These are phyloP conservation scores for Austroboletus niveus DNA, from an alignment of 1,284 basidiomycete genomes.

Conservation along the genomic window DNA sequence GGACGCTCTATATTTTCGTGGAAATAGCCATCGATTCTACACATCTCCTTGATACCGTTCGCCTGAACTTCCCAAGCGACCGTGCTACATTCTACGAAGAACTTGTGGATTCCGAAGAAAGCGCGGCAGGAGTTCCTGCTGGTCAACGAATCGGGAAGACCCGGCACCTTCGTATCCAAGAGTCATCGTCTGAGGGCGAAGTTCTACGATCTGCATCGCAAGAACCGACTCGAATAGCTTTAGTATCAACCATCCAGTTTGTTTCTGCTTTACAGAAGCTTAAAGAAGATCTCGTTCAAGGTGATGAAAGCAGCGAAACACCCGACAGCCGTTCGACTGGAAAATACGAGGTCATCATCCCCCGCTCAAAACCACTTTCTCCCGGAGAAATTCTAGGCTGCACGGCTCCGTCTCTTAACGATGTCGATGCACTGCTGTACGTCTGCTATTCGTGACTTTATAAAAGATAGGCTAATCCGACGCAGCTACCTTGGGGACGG, in stretches of 20 bases:
- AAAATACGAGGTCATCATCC: conserved; percentile 79
- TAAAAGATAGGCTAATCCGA: conserved; percentile 12
- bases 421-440: conserved; percentile 86
- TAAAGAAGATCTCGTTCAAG: conserved; percentile 70
- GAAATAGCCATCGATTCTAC: conserved; percentile 91
- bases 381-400: conserved; percentile 98
- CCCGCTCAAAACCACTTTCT: conserved; percentile 89
- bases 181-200: conserved; percentile 22
- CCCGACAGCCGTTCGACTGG: conserved; percentile 47
- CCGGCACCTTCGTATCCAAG: conserved; percentile 58
- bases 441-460: conserved; percentile 27
- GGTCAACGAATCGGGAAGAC: conserved; percentile 52
- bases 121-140: conserved; percentile 45
- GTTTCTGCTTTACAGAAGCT: conserved; percentile 85
- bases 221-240: conserved; percentile 69
- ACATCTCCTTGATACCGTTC: conserved; percentile 82
- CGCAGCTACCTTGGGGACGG: conserved; percentile 96
- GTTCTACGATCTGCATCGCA: background rate
- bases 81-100: conserved; percentile 58
- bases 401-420: conserved; percentile 82
- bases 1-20: conserved; percentile 97
- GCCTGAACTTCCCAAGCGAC: conserved; percentile 86
- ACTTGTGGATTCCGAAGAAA: conserved; percentile 56
- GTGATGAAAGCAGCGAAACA: conserved; percentile 20
- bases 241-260: conserved; percentile 96